phyloP scores from a whole-genome alignment of 192 early-diverging fungal genomes.

The Entomortierella chlamydospora region DNA sequence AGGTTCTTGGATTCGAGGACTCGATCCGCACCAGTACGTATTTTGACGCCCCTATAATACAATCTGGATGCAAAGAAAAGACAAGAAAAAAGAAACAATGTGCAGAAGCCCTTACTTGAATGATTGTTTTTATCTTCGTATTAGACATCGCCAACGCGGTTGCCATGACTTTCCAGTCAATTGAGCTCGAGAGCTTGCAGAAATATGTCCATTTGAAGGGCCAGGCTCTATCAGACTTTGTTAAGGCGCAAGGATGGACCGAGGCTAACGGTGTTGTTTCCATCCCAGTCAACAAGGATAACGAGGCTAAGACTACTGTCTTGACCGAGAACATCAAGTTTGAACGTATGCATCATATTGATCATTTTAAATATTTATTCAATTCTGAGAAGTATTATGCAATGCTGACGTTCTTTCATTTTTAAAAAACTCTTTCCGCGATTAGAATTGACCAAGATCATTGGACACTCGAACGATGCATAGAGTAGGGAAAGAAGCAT shows the following conservation, averaged over 20 bases:
- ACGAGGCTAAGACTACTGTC: conserved; percentile 85
- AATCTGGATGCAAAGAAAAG: not conserved
- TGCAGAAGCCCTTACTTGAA: not conserved
- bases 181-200: conserved; percentile 67
- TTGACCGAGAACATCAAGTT: conserved; percentile 92
- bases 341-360: conserved; percentile 64
- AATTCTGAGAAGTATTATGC: too few relatives aligned
- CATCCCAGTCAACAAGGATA: conserved; percentile 86
- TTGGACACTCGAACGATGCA: conserved; percentile 53
- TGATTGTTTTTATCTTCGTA: not conserved
- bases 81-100: not conserved
- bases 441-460: conserved; percentile 53
- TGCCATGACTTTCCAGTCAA: conserved; percentile 85
- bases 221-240: conserved; percentile 70
- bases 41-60: not conserved
- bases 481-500: conserved; percentile 8
- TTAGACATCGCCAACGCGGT: conserved; percentile 78
- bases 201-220: conserved; percentile 76
- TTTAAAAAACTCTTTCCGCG: conserved; percentile 6
- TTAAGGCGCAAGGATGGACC: conserved; percentile 73
- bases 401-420: too few relatives aligned
- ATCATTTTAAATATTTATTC: too few relatives aligned
- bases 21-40: conserved; percentile 71
- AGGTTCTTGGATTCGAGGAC: conserved; percentile 77
- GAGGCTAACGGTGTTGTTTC: conserved; percentile 66